Evolutionary conservation across 140 eudicot species (phyloP).

Genomic region (Bidens hawaiensis): DNA sequence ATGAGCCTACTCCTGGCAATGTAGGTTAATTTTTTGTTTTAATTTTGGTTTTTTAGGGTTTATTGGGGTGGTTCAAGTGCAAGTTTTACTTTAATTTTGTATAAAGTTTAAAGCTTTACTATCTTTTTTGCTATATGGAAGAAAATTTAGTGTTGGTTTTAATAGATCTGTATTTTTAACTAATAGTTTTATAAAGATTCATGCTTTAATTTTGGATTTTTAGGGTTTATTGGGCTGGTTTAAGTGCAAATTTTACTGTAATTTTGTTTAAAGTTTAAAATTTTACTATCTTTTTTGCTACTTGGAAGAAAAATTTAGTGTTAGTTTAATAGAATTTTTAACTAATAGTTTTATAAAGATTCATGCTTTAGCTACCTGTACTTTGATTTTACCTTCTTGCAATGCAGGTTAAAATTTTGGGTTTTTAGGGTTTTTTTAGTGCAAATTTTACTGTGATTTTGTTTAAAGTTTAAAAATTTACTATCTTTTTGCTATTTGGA

Average conservation of each 20-base stretch:
- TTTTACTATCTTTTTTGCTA: background rate
- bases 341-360: background rate
- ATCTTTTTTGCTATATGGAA: background rate
- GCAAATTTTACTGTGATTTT: background rate
- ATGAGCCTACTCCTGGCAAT: constrained; percentile 74
- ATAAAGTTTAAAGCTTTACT: too few relatives aligned
- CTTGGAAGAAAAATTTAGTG: background rate
- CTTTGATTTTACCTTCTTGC: too few relatives aligned
- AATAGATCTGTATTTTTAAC: constrained; percentile 12
- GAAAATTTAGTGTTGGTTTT: background rate
- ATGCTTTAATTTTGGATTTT: background rate
- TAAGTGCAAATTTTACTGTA: background rate
- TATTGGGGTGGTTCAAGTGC: constrained; percentile 3
- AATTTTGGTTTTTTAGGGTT: constrained; percentile 10
- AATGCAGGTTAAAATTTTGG: too few relatives aligned
- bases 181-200: too few relatives aligned
- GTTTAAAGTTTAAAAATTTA: too few relatives aligned
- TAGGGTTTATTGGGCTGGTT: constrained; percentile 12
- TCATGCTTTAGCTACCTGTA: too few relatives aligned
- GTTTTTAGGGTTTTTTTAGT: constrained; percentile 16
- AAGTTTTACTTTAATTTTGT: background rate
- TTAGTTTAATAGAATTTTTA: constrained; percentile 9
- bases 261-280: background rate
- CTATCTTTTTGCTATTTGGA: background rate
- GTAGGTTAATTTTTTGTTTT: constrained; percentile 18